Conservation (phyloP, 352 stramenopile species). For the Phytopythium ostracodes region DNA sequence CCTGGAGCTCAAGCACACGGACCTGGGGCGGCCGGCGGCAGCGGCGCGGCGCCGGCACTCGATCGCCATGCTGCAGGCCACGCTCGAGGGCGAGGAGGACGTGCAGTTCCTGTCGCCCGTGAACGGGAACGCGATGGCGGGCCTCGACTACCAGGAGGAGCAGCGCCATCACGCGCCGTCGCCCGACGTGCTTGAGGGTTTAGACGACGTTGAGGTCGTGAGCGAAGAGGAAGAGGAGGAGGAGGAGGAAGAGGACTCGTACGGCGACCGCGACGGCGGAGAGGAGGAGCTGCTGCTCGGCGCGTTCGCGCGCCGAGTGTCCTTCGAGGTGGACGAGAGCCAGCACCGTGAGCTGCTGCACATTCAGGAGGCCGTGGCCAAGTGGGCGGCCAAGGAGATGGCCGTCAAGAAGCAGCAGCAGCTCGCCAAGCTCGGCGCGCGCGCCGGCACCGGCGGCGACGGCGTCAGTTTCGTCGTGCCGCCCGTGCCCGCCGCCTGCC, state of each 20-base stretch:
- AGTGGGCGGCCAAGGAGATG: conserved; percentile 48
- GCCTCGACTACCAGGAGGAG: conserved; percentile 21
- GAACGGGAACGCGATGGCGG: conserved; percentile 11
- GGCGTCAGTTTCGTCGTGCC: conserved; percentile 27
- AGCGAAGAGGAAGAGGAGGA: conserved; percentile 41
- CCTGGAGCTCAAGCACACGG: conserved; percentile 43
- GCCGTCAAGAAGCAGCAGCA: conserved; percentile 31
- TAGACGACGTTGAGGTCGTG: conserved; percentile 33
- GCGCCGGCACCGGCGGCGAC: neutral
- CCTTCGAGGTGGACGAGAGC: conserved; percentile 44
- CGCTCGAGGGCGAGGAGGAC: conserved; percentile 10
- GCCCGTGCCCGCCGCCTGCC: conserved; percentile 23
- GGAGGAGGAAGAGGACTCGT: conserved; percentile 24
- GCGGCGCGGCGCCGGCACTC: conserved; percentile 11
- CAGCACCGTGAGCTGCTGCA: conserved; percentile 51
- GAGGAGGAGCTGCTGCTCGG: conserved; percentile 37
- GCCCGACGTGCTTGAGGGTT: conserved; percentile 29
- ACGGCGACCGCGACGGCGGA: conserved; percentile 13
- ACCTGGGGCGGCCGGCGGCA: conserved; percentile 4
- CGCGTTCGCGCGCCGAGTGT: conserved; percentile 30
- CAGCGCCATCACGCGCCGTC: conserved; percentile 3
- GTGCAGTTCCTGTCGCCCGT: conserved; percentile 53
- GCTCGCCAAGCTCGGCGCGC: conserved; percentile 23
- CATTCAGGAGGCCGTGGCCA: conserved; percentile 46
- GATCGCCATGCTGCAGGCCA: neutral